These are phyloP conservation scores for Coelastrella sp. DNA, from an alignment of 139 green algal species.

Conservation along the genomic window DNA sequence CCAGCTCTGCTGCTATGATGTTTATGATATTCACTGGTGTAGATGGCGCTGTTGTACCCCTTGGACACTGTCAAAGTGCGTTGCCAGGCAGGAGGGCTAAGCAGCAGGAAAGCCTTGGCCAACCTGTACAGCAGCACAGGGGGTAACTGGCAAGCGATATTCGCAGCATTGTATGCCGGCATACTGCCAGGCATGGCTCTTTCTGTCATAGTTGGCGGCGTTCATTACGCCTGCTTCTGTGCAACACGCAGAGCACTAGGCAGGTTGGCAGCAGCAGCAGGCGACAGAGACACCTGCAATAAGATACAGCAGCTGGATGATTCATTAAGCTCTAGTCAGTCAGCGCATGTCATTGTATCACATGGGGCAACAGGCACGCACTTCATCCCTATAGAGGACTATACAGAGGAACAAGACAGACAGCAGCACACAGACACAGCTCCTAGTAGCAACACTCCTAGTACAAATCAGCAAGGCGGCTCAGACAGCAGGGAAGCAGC, in stretches of 20 bases:
- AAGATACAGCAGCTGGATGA: not conserved
- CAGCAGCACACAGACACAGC: conserved; percentile 5
- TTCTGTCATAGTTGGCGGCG: conserved; percentile 38
- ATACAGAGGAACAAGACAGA: not conserved
- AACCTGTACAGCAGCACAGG: not conserved
- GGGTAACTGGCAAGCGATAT: not conserved
- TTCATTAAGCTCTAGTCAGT: not conserved
- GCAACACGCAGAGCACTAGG: not conserved
- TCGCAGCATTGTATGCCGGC: conserved; percentile 31
- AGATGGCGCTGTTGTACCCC: conserved; percentile 41
- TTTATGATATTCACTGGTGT: not conserved
- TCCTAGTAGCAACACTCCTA: conserved; percentile 5
- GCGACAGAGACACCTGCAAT: conserved; percentile 5
- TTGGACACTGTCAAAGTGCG: conserved; percentile 46
- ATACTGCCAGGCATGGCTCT: conserved; percentile 8
- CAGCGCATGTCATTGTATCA: conserved; percentile 32
- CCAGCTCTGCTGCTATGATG: not conserved
- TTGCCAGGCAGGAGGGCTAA: conserved; percentile 40
- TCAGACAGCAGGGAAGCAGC: not conserved
- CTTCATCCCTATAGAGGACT: conserved; percentile 9
- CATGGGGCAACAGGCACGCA: conserved; percentile 30
- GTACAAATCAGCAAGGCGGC: not conserved
- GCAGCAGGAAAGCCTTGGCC: not conserved
- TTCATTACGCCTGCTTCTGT: conserved; percentile 38
- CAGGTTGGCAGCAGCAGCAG: not conserved